Evolutionary conservation across 441 rosid genomes (phyloP), one percentile per base, ranked within the genome.

Genomic region (Syzygium syzygioides): DNA sequence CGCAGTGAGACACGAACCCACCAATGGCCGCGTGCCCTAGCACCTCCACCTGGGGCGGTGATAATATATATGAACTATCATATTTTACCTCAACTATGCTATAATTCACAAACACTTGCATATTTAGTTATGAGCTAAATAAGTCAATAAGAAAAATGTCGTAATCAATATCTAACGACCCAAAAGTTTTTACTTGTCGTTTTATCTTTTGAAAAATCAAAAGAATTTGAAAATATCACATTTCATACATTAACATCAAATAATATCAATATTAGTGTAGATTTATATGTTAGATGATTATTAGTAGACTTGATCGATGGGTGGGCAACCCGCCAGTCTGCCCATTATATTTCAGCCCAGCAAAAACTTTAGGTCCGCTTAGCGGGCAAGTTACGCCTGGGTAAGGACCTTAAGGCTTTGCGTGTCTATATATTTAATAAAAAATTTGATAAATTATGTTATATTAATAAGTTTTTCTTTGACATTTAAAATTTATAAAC

Each of bases 1-100:
- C 89, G 6, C 89, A 87, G 54, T 87, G 89, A 7, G 89, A 85
- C 50, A 88, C 62, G 55, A 88, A 85, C 23, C 89, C 87, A 23
- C 71, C 87, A 6, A 85, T n/a, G 14, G 89, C 87, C 0, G 4
- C 54, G 17, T 88, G 87, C 11, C 34, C 87, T 25, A 88, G 55
- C 13, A 88, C 89, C 53, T 64, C 76, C 68, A 88, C 56, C 85
- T 88, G 68, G 1, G 66, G 80, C 8, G 26, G 15, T 10, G 80
- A 64, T 15, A 15, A 37, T 17, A 30, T 15, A 7, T 56, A 64
- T 3, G 9, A 30, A 60, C n/a, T 28, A n/a, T 60, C 9, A 60
- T 60, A 54, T 54, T 54, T 54, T 54, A 54, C 55, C 19, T 54
- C 55, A 54, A 54, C 55, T 54, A 54, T 54, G 19, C 19, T 54